phyloP scores from a whole-genome alignment of 164 flowering plant genomes.

The Berberis vulgaris region DNA sequence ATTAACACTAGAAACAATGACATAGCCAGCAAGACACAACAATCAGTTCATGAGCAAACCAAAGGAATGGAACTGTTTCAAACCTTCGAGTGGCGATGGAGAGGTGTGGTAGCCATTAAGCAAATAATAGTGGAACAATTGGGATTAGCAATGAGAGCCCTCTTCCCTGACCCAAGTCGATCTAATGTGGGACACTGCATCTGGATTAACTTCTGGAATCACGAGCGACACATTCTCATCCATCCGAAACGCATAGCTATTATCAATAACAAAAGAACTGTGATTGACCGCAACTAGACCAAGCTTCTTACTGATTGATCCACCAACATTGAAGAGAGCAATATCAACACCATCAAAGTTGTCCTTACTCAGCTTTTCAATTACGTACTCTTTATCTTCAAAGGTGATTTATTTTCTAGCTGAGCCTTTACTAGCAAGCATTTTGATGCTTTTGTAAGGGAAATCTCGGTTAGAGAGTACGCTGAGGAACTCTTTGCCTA shows the following conservation, averaged over 20 bases:
- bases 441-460: too few species aligned
- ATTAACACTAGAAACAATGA: too few species aligned
- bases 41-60: too few species aligned
- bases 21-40: too few species aligned
- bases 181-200: conserved; percentile 64
- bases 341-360: conserved; percentile 62
- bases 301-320: conserved; percentile 77
- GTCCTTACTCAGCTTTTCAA: too few species aligned
- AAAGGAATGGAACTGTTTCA: too few species aligned
- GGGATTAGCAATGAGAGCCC: too few species aligned
- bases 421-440: conserved; percentile 68
- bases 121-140: too few species aligned
- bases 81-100: too few species aligned
- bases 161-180: too few species aligned
- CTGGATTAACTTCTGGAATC: conserved; percentile 60
- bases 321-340: conserved; percentile 92
- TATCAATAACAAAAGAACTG: conserved; percentile 82
- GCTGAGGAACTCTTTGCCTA: conserved; percentile 90
- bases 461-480: conserved; percentile 55
- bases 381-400: too few species aligned
- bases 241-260: conserved; percentile 95
- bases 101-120: too few species aligned
- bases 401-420: conserved; percentile 39
- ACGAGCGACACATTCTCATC: conserved; percentile 40
- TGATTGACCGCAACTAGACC: conserved; percentile 68